Base-by-base conservation (phyloP, 306 rosid species). In the Vigna trinervia region DNA sequence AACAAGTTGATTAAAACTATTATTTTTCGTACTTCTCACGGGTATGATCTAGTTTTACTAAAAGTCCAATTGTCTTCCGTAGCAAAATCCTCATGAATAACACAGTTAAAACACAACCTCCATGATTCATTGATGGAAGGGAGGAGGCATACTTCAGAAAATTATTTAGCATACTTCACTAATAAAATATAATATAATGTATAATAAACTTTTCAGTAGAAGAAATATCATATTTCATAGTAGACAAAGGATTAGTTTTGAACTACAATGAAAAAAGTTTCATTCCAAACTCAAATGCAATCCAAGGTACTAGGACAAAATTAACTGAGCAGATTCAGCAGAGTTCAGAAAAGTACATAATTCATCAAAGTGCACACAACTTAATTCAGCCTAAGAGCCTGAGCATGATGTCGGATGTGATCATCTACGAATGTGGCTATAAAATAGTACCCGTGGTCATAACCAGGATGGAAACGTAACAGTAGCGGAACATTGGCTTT, bases 401-500 rank as follows among this genome's bases (percentile, higher is more conserved):
- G 96, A 85, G 92, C 94, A 78, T 92, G 97, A 89, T 92, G 97
- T 22, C 54, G 82, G 79, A 95, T 90, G 88, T 92, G 98, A 85
- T 94, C 98, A 12, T 92, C 97, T 17, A 94, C 87, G 91, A 94
- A 92, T 80, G 98, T 85, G 80, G 98, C 81, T 64, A 92, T 81
- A 56, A 95, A 95, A 82, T 48, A 86, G 85, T 88, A 94, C 11
- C 93, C 87, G 86, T 95, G 98, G 79, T 92, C 93, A 73, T 95
- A 95, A 38, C 96, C 95, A 10, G 95, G 91, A 61, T 95, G 98
- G 71, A 84, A 64, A 56, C 97, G 83, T 71, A 95, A 52, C 51
- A 78, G 81, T 45, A 95, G 87, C 4, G 97, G 96, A 80, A 82
- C 93, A 43, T 89, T 84, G 15, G 77, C 90, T 48, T 71, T 87